Percentiles rank a stretch among this genome's conserved stretches.
phyloP scores from a whole-genome alignment of 2,329 filamentous ascomycete genomes.

The Lachnellula arida region DNA sequence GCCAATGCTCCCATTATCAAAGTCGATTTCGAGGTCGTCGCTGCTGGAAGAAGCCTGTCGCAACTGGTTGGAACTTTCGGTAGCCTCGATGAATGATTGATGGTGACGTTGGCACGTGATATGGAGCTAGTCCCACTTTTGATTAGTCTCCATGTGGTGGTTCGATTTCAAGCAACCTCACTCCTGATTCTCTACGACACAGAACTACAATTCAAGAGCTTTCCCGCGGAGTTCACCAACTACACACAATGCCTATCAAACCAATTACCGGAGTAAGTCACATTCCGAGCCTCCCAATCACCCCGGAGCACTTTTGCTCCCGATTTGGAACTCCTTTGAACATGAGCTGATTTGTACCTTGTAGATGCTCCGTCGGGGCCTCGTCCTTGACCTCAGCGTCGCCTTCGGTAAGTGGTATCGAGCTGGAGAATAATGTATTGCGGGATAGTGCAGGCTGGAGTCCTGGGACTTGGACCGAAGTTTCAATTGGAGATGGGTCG shows the following conservation, averaged over 20 bases:
- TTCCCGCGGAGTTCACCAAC: constrained; percentile 21
- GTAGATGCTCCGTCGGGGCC: constrained; percentile 54
- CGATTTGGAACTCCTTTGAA: constrained; percentile 12
- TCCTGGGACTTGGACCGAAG: not conserved
- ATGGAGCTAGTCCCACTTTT: not conserved
- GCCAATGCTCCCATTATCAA: constrained; percentile 4
- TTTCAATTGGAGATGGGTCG: not conserved
- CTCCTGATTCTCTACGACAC: constrained; percentile 14
- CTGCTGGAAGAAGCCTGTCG: not conserved
- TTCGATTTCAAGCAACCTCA: constrained; percentile 23
- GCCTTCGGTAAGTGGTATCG: constrained; percentile 44
- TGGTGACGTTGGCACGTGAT: constrained; percentile 5
- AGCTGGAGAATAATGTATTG: not conserved
- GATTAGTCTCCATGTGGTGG: constrained; percentile 8
- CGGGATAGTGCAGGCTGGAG: not conserved
- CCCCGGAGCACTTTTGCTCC: not conserved
- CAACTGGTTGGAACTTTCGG: not conserved
- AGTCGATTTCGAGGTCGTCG: not conserved
- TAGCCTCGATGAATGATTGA: constrained; percentile 1
- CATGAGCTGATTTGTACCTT: constrained; percentile 26
- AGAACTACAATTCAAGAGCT: constrained; percentile 27
- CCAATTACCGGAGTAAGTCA: constrained; percentile 35
- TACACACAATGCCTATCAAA: constrained; percentile 32
- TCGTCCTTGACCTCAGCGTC: constrained; percentile 54
- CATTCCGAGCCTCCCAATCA: not conserved